Base-by-base conservation (phyloP, 176 grass and related monocot genomes). In the Carex parvula region DNA sequence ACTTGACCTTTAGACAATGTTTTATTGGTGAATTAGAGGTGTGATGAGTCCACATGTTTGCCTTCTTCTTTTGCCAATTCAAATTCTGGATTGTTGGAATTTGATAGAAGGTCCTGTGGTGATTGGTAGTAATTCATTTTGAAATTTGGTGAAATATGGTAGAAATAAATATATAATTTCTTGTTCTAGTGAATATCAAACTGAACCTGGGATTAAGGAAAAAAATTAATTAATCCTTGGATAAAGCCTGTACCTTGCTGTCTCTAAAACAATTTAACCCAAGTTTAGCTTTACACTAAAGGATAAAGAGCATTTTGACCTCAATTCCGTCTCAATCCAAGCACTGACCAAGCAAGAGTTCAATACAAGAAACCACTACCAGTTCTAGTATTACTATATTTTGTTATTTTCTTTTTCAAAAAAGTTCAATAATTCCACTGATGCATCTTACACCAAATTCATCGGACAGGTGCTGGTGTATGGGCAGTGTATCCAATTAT, bases 401-500 rank as follows among this genome's bases (percentile, higher is more conserved):
- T 57, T 57, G 10, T 22, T 29, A 56, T 77, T 56, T 30, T 56
- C 13, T 32, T 78, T 48, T 48, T 48, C 0, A 11, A 11, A 56
- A 3, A 78, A 78, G 14, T 57, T 57, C 6, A 18, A 57, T 57
- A 56, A 56, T 57, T 29, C 6, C 24, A 57, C 73, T 57, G 15
- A 78, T 57, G 18, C 17, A 71, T 33, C 52, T 54, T 52, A 16
- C 54, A 32, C 50, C 24, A 78, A 26, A 14, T 80, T 84, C 26
- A 42, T 16, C 29, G 70, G 60, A 85, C 87, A 99, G 96, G 92
- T 81, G 89, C 90, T 85, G 91, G 93, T 33, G 55, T 99, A 54
- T 99, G 96, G 96, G 93, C 91, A 2, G 83, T 99, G 66, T 99
- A 92, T 87, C 96, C 96, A 80, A 70, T 95, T 86, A 46, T 95